Base-by-base conservation (phyloP, 2,329 filamentous ascomycete genomes). In the Didymella segeticola region DNA sequence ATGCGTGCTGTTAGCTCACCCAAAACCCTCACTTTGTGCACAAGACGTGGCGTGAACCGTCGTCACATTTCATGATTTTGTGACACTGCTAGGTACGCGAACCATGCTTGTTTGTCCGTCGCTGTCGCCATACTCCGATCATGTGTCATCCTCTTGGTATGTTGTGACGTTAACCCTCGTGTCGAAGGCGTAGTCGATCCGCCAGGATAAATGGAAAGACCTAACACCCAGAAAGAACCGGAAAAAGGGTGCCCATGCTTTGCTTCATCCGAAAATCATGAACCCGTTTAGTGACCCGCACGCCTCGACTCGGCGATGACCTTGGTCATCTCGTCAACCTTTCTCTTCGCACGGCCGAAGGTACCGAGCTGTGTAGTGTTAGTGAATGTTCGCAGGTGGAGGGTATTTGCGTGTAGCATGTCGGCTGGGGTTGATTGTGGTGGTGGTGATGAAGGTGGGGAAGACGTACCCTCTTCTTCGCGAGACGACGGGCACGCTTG, bases 271-370 rank as follows among this genome's bases (percentile, higher is more conserved):
- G 57, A 57, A 52, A 55, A 56, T 62, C 64, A 60, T 60, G 54
- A 63, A 60, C 57, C 57, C 69, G 69, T 79, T 84, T 88, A 89
- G 82, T 71, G 86, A 80, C 81, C 87, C 62, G 86, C 82, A 77
- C 88, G 85, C 82, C 93, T 93, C 78, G 93, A 89, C 85, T 98
- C 95, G 75, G 93, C 91, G 78, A 99, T 99, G 81, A 99, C 90
- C 76, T 91, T 88, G 83, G 92, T 91, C 83, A 99, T 91, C 85
- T 98, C 93, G 79, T 99, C 95, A 71, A 99, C 95, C 93, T 99
- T 99, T 80, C 86, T 89, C 93, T 99, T 99, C 77, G 93, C 93
- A 81, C 95, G 93, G 77, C 91, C 90, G 82, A 98, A 98, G 73
- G 95, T 98, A 79, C 95, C 95, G 85, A 99, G 93, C 89, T 95